These are phyloP conservation scores for Vitis hybrid DNA, from an alignment of 177 flowering plant genomes.

Conservation along the genomic window DNA sequence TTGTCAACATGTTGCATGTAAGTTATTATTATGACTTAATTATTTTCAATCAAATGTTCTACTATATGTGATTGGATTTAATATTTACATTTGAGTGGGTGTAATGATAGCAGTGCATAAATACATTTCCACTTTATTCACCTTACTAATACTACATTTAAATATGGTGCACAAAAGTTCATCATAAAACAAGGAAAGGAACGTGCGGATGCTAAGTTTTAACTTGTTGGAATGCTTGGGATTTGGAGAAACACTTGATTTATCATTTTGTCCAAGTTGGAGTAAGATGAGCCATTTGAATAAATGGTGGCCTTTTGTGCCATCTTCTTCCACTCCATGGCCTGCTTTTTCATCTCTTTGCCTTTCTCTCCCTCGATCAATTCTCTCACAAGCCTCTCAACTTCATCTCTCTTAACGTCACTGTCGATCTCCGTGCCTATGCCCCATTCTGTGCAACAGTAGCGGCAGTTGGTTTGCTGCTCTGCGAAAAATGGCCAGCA, in stretches of 20 bases:
- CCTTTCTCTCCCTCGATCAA: conserved; percentile 54
- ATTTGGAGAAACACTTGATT: conserved; percentile 14
- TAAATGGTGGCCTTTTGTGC: conserved; percentile 26
- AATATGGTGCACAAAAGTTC: no score
- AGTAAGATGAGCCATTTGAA: conserved; percentile 35
- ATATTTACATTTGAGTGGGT: no score
- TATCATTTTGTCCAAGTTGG: conserved; percentile 32
- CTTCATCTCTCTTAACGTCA: conserved; percentile 37
- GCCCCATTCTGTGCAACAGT: conserved; percentile 42
- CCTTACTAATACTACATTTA: no score
- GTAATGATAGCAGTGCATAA: no score
- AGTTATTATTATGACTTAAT: no score
- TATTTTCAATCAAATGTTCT: no score
- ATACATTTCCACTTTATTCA: no score
- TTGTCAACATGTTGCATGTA: no score
- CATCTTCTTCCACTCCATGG: conserved; percentile 34
- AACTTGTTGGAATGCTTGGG: neutral
- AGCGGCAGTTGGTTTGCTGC: conserved; percentile 58
- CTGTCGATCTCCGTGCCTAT: conserved; percentile 50
- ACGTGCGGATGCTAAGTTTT: neutral
- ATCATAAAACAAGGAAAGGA: no score
- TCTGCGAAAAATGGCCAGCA: conserved; percentile 73
- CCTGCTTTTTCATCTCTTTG: conserved; percentile 40
- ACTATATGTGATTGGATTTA: no score
- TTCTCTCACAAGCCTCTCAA: conserved; percentile 46